phyloP scores from a whole-genome alignment of 371 early-diverging fungal genomes.

The Capillidium heterosporum region DNA sequence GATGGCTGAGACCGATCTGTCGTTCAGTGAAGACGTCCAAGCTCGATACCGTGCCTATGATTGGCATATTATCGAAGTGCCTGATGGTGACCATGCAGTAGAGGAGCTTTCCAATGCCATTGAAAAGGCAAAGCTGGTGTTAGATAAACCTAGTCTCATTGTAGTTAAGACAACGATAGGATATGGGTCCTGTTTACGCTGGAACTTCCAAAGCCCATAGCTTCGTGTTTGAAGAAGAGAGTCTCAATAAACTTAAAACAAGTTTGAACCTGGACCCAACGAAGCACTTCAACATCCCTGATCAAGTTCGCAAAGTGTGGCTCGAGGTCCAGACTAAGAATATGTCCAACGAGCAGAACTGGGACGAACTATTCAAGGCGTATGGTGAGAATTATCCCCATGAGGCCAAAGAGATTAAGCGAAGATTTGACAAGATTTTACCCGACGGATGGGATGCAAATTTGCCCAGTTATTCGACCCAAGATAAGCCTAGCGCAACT shows the following conservation, averaged over 20 bases:
- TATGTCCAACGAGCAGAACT: slow-evolving; percentile 36
- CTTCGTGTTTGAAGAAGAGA: slow-evolving; percentile 74
- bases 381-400: slow-evolving; percentile 49
- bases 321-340: slow-evolving; percentile 32
- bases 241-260: slow-evolving; percentile 68
- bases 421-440: slow-evolving; percentile 51
- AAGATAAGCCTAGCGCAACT: slow-evolving; percentile 64
- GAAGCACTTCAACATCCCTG: slow-evolving; percentile 49
- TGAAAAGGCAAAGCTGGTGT: slow-evolving; percentile 58
- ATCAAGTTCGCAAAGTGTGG: slow-evolving; percentile 43
- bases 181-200: slow-evolving; percentile 67
- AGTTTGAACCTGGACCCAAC: slow-evolving; percentile 68
- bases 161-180: slow-evolving; percentile 69
- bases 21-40: slow-evolving; percentile 86
- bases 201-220: slow-evolving; percentile 88
- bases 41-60: slow-evolving; percentile 84
- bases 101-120: slow-evolving; percentile 51
- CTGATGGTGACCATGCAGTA: slow-evolving; percentile 71
- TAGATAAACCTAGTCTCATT: slow-evolving; percentile 75
- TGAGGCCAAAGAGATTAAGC: slow-evolving; percentile 52
- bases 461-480: slow-evolving; percentile 63
- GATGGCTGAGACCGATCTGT: slow-evolving; percentile 77
- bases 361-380: slow-evolving; percentile 48
- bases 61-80: slow-evolving; percentile 71
- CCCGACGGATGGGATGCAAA: slow-evolving; percentile 49